These are phyloP conservation scores for Aspergillus hancockii DNA, from an alignment of 495 filamentous ascomycete species.

Conservation along the genomic window DNA sequence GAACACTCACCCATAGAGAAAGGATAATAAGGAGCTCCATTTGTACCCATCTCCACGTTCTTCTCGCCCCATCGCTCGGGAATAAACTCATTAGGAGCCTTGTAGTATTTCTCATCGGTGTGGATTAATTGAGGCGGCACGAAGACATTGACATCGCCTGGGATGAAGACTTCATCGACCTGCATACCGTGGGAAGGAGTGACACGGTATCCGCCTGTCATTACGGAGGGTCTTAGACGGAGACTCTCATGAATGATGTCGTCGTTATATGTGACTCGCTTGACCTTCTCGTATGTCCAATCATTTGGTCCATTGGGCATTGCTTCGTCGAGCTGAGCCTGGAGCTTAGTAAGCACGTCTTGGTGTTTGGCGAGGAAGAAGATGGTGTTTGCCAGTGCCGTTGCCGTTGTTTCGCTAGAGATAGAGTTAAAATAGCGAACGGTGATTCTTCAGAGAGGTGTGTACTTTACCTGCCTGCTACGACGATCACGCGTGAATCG, in stretches of 20 bases:
- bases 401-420: no score
- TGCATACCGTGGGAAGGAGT: conserved; percentile 46
- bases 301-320: conserved; percentile 16
- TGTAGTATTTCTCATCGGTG: conserved; percentile 36
- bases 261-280: conserved; percentile 37
- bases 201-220: conserved; percentile 37
- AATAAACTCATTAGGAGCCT: conserved; percentile 42
- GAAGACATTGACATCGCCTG: conserved; percentile 38
- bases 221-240: conserved; percentile 45
- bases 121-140: conserved; percentile 37
- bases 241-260: conserved; percentile 53
- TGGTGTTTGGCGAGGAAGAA: no score
- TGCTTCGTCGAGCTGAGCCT: background rate
- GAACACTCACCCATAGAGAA: conserved; percentile 43
- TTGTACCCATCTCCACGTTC: conserved; percentile 41
- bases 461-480: no score
- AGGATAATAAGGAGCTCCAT: conserved; percentile 49
- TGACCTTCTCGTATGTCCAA: conserved; percentile 23
- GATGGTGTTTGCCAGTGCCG: no score
- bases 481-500: no score
- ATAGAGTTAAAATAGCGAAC: no score
- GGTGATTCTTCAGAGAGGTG: no score
- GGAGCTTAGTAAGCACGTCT: no score
- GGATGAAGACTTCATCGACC: conserved; percentile 46
- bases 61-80: conserved; percentile 56